Percentiles rank a stretch among this genome's conserved stretches.
Evolutionary conservation across 202 grass and related monocot species (phyloP).

Genomic region (Saccharum hybrid): DNA sequence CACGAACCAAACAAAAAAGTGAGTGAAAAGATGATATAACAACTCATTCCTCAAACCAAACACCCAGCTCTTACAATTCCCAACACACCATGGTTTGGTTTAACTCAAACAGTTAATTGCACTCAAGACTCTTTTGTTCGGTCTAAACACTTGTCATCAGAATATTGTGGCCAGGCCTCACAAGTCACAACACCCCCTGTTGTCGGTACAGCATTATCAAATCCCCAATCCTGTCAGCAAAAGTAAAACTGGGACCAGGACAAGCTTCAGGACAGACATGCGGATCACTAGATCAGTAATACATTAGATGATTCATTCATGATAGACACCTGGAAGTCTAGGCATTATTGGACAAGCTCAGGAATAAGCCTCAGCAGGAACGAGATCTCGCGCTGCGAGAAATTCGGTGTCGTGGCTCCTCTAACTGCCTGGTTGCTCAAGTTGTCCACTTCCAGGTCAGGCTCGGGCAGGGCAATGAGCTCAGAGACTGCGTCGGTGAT

Average conservation of each 20-base stretch:
- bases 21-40: too few relatives aligned
- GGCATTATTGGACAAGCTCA: conserved; percentile 69
- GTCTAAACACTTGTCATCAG: too few relatives aligned
- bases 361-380: conserved; percentile 89
- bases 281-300: conserved; percentile 5
- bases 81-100: too few relatives aligned
- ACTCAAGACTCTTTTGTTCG: too few relatives aligned
- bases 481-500: conserved; percentile 69
- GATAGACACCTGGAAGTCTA: neutral
- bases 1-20: too few relatives aligned
- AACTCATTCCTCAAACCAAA: too few relatives aligned
- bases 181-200: too few relatives aligned
- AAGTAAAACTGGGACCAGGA: conserved; percentile 23
- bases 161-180: too few relatives aligned
- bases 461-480: conserved; percentile 42
- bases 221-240: conserved; percentile 18
- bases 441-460: conserved; percentile 13
- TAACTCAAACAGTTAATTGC: too few relatives aligned
- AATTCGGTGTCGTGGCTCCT: conserved; percentile 47
- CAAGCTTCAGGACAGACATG: conserved; percentile 6
- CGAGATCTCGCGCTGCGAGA: conserved; percentile 73
- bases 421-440: neutral
- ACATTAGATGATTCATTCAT: conserved; percentile 1
- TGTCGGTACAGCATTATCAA: neutral
- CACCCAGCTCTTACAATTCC: too few relatives aligned